These are phyloP conservation scores for Salix koriyanagi DNA, from an alignment of 345 rosid species.

Conservation along the genomic window DNA sequence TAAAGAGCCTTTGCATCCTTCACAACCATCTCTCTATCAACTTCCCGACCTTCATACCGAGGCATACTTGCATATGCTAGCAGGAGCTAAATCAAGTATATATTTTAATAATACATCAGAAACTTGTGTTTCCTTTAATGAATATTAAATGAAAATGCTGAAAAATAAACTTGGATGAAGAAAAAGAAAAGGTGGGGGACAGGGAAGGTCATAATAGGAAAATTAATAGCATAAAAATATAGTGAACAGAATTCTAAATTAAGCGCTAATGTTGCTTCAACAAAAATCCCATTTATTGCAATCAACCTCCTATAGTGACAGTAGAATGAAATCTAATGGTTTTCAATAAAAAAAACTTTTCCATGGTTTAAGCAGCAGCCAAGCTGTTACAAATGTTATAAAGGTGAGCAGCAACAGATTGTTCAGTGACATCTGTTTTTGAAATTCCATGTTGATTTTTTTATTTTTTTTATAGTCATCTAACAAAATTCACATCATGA, in stretches of 20 bases:
- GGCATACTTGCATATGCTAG: conserved; percentile 42
- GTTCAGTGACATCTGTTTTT: background rate
- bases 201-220: background rate
- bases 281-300: background rate
- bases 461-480: background rate
- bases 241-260: background rate
- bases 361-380: background rate
- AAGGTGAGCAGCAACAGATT: background rate
- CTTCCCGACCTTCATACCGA: conserved; percentile 52
- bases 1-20: conserved; percentile 56
- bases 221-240: background rate
- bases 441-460: background rate
- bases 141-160: background rate
- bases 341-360: background rate
- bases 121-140: background rate
- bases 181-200: background rate
- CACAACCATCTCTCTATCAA: conserved; percentile 34
- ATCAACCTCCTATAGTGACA: background rate
- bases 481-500: background rate
- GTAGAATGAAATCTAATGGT: background rate
- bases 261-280: background rate
- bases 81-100: conserved; percentile 41
- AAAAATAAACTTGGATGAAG: background rate
- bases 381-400: background rate
- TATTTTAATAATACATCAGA: conserved; percentile 3